A percentile compares a stretch with the other conserved stretches of the same genome.
Evolutionary conservation across 352 stramenopile species (phyloP).

Genomic region (Thalassiosira livingstoniorum): DNA sequence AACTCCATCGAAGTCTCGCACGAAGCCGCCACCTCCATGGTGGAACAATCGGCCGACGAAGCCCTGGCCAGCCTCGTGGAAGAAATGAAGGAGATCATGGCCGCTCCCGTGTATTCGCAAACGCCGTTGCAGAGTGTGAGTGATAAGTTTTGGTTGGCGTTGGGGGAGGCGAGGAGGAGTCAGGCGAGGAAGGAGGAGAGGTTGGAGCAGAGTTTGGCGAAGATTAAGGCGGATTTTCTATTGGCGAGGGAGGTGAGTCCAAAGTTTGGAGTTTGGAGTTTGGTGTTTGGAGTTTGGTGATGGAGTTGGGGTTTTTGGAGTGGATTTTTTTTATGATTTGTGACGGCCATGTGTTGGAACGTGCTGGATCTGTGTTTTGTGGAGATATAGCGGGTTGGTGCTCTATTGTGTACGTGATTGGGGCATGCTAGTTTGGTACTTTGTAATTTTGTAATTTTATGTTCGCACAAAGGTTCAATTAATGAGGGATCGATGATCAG

Average conservation of each 20-base stretch:
- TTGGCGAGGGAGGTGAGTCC: slow-evolving; percentile 64
- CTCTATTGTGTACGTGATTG: too few relatives aligned
- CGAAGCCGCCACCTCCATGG: slow-evolving; percentile 26
- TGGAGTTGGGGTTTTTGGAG: too few relatives aligned
- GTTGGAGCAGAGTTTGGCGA: slow-evolving; percentile 79
- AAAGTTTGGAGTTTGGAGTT: neutral
- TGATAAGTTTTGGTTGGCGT: slow-evolving; percentile 75
- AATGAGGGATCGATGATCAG: too few relatives aligned
- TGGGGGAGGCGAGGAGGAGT: slow-evolving; percentile 68
- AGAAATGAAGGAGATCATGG: slow-evolving; percentile 85
- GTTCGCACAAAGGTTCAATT: too few relatives aligned
- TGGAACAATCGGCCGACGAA: slow-evolving; percentile 76
- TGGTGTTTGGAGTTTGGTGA: neutral
- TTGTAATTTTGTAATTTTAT: too few relatives aligned
- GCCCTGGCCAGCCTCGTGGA: slow-evolving; percentile 75
- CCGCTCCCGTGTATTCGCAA: slow-evolving; percentile 78
- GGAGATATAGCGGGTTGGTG: too few relatives aligned
- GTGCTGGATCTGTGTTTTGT: too few relatives aligned
- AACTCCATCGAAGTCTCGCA: too few relatives aligned
- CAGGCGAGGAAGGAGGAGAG: slow-evolving; percentile 71
- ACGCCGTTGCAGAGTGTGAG: slow-evolving; percentile 74
- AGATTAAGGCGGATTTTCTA: slow-evolving; percentile 84
- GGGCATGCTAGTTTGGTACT: too few relatives aligned
- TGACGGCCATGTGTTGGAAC: too few relatives aligned
- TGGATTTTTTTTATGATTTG: too few relatives aligned